Evolutionary conservation across 2,329 filamentous ascomycete species (phyloP), one percentile per base, ranked within the genome.

Genomic region (Botrytis fragariae): DNA sequence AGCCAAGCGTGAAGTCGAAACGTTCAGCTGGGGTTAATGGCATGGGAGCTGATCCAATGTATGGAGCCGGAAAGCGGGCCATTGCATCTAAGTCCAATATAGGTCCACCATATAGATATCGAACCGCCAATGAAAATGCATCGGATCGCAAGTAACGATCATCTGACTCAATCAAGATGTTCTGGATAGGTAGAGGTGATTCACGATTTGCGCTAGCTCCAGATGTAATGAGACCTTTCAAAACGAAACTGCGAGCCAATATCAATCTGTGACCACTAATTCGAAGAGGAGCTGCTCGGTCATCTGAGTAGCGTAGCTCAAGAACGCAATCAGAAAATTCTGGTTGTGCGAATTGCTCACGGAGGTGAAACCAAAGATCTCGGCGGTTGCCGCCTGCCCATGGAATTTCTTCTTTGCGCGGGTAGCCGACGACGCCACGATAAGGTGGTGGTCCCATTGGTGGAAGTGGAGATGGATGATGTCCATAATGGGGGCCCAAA

Each of bases 1-100:
- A 92, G 37, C 89, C 88, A 32, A 93, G 81, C n/a, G 86, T 87
- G 75, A 88, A 87, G 45, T 85, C 83, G 73, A 89, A 85, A 32
- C 84, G 84, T 12, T 86, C 85, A 48, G 35, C 79, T 77, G 62
- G 81, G 76, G 68, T 83, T 81, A 35, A 84, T 82, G 71, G 84
- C 81, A 77, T 79, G 84, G 78, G 79, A 75, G 74, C 79, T 71
- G 77, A 79, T 59, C 72, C 64, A 61, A 76, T 77, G 29, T 74
- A 70, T 39, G 67, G 35, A 22, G 74, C 69, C 29, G 73, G 51
- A 37, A 75, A 73, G 51, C 73, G 69, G 42, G 72, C 60, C 68
- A 73, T 54, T 39, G 73, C 69, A 70, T 78, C 77, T 44, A 77
- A 79, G 72, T 80, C 78, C 29, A 88, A 82, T 8, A 90, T 82